Evolutionary conservation across 345 rosid genomes (phyloP).

Genomic region (Nasturtium officinale): DNA sequence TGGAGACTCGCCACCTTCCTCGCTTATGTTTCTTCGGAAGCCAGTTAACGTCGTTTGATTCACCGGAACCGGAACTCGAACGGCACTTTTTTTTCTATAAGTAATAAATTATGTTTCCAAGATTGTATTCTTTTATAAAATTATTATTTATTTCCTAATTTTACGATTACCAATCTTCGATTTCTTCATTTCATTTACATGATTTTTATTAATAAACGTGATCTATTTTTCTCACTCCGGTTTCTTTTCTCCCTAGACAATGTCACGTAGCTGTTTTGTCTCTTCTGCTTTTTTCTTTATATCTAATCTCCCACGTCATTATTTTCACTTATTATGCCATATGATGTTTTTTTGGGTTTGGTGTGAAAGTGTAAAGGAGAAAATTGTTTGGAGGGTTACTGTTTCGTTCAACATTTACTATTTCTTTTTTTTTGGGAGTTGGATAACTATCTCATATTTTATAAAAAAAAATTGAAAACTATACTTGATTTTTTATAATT

Average conservation of each 20-base stretch:
- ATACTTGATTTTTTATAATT: no score
- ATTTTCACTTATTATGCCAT: background rate
- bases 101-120: conserved; percentile 15
- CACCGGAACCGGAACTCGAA: background rate
- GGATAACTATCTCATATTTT: no score
- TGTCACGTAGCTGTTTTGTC: conserved; percentile 38
- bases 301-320: conserved; percentile 8
- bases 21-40: conserved; percentile 87
- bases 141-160: conserved; percentile 27
- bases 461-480: no score
- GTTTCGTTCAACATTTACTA: no score
- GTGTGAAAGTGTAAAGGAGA: no score
- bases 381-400: no score
- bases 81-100: background rate
- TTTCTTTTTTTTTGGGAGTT: no score
- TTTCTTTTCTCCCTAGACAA: conserved; percentile 22
- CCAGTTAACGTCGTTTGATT: conserved; percentile 66
- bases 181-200: conserved; percentile 25
- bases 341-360: no score
- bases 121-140: conserved; percentile 37
- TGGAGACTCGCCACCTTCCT: conserved; percentile 59
- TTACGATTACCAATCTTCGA: conserved; percentile 28
- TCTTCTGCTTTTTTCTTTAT: conserved; percentile 21
- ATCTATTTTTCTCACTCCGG: conserved; percentile 9
- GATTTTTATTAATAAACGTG: conserved; percentile 35